phyloP scores from a whole-genome alignment of 129 eudicot species.

The Apium graveolens region DNA sequence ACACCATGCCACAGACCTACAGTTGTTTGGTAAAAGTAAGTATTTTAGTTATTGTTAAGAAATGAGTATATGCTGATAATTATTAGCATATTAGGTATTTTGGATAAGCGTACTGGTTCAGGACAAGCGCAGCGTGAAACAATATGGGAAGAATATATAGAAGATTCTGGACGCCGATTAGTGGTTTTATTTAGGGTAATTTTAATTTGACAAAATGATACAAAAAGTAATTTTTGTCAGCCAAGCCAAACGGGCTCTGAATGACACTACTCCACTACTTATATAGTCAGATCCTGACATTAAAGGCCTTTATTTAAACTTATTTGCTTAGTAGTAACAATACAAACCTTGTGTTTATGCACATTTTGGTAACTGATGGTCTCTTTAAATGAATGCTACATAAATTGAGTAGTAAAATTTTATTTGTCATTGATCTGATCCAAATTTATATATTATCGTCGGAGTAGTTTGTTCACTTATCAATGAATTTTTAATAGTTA shows the following conservation, averaged over 20 bases:
- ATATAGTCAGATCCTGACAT: no score
- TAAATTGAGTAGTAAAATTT: not conserved
- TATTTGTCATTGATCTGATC: not conserved
- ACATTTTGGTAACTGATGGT: not conserved
- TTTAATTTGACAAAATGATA: no score
- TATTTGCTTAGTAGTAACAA: not conserved
- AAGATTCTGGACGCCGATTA: no score
- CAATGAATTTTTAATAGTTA: not conserved
- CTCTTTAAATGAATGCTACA: not conserved
- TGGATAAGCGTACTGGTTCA: not conserved
- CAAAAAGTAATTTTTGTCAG: no score
- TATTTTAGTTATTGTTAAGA: not conserved
- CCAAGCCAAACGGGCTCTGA: no score
- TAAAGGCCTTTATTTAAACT: not conserved
- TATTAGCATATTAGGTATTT: not conserved
- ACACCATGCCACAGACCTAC: not conserved
- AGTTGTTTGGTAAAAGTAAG: not conserved
- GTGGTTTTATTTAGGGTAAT: no score
- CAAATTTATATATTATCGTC: not conserved
- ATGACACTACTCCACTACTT: no score
- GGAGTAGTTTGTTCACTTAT: not conserved
- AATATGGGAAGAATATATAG: no score
- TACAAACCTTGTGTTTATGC: not conserved
- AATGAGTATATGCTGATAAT: not conserved
- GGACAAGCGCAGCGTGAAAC: no score